Evolutionary conservation across 2,329 filamentous ascomycete species (phyloP), one percentile per base, ranked within the genome.

Genomic region (Cercospora beticola): DNA sequence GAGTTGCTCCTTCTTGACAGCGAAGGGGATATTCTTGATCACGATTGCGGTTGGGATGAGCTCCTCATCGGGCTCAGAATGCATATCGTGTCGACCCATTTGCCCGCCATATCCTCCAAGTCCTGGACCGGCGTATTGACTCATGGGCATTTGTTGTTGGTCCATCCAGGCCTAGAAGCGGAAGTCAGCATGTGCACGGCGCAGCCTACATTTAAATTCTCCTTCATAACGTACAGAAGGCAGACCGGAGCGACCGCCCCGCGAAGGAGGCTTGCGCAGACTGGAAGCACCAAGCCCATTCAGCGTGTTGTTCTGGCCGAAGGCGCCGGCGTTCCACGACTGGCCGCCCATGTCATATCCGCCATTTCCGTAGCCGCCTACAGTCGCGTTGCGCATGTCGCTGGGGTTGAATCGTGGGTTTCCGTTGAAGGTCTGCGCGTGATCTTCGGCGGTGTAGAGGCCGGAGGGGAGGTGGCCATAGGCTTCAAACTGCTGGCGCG

Each of bases 11-110:
- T 98, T 98, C 81, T 97, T 94, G 67, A 98, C 93, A 30, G 96
- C 95, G 79, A 99, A 99, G 0, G 96, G 95, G 43, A 99, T 99
- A 79, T 99, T 99, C 84, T 99, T 99, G 82, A 99, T 98, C 68
- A 99, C 95, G 75, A 99, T 98, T 65, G 95, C 95, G 3, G 95
- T 99, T 2, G 94, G 94, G 68, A 99, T 99, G 69, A 99, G 88
- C 82, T 98, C 94, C 74, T 97, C 94, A 66, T 89, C 86, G 59
- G 88, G 86, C 68, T 84, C 83, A 43, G 83, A 82, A 66, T 81
- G 76, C 72, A 85, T 82, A 66, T 82, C 83, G 72, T 79, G 81
- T 72, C 78, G 81, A n/a, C 69, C 71, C 73, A 81, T 82, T 40
- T 64, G 62, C 12, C 62, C 62, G 71, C 72, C 78, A 75, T 79